Evolutionary conservation across 176 grass and related monocot genomes (phyloP).

Genomic region (Hordeum marinum): DNA sequence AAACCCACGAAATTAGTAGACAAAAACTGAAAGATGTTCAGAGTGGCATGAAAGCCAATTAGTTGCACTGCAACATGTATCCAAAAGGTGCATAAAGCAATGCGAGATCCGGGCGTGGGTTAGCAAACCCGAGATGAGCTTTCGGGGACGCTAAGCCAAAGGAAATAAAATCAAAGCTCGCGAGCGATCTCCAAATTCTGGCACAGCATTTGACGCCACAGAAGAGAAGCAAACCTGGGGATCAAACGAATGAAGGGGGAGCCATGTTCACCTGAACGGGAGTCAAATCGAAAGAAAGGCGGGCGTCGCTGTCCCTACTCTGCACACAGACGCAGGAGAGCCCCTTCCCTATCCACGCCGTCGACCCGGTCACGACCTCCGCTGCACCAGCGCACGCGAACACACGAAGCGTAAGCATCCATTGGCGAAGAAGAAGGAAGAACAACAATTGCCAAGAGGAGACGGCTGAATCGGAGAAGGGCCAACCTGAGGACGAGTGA

Average conservation of each 20-base stretch:
- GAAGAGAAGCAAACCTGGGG: not conserved
- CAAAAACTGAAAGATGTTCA: not conserved
- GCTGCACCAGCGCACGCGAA: conserved; percentile 34
- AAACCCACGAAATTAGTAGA: not conserved
- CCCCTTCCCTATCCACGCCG: conserved; percentile 94
- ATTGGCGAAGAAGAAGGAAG: too few relatives aligned
- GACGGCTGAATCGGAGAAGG: not conserved
- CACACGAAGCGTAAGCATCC: conserved; percentile 7
- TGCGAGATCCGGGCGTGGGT: not conserved
- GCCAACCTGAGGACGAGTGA: conserved; percentile 63
- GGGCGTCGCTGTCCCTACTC: conserved; percentile 77
- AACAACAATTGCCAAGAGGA: not conserved
- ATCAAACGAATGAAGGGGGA: not conserved
- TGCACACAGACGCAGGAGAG: conserved; percentile 97
- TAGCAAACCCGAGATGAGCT: not conserved
- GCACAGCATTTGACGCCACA: not conserved
- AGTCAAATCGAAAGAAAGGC: conserved; percentile 81
- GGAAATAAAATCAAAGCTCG: not conserved
- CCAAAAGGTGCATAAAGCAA: not conserved
- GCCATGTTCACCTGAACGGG: conserved; percentile 61
- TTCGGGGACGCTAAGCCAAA: not conserved
- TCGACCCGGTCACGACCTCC: conserved; percentile 84
- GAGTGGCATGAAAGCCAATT: not conserved
- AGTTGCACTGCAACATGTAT: not conserved
- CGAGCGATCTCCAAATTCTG: not conserved